Evolutionary conservation across 1,139 yeast species (phyloP).

Genomic region (Tardiomyces blankii): DNA sequence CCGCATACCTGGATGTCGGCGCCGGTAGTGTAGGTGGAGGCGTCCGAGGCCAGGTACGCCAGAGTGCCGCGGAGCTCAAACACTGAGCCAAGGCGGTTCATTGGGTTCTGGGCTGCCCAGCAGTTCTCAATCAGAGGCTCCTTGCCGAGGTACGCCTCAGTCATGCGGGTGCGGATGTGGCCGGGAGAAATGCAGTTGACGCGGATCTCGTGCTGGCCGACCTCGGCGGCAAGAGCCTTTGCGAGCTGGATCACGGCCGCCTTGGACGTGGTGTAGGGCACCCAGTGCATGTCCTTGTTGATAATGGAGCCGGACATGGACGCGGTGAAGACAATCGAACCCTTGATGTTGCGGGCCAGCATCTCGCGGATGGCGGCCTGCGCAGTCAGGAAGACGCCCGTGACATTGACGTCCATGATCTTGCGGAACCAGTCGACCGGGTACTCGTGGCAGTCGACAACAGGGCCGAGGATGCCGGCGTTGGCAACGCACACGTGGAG

Average conservation of each 20-base stretch:
- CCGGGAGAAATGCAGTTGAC: conserved; percentile 50
- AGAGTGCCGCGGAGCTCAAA: conserved; percentile 65
- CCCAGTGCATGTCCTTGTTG: conserved; percentile 44
- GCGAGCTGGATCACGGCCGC: conserved; percentile 48
- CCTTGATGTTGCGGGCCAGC: conserved; percentile 34
- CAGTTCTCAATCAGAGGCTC: conserved; percentile 21
- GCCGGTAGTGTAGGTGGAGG: conserved; percentile 72
- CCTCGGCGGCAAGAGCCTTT: conserved; percentile 38
- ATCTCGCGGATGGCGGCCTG: conserved; percentile 37
- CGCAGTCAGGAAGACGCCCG: conserved; percentile 44
- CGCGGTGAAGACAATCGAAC: conserved; percentile 44
- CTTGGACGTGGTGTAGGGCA: conserved; percentile 48
- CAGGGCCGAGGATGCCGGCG: conserved; percentile 48
- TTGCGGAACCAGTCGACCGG: conserved; percentile 33
- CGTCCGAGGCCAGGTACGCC: conserved; percentile 59
- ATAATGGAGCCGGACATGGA: conserved; percentile 48
- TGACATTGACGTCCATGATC: conserved; percentile 37
- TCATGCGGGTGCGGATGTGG: conserved; percentile 30
- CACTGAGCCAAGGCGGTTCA: conserved; percentile 19
- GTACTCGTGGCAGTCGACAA: conserved; percentile 33
- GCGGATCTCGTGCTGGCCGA: conserved; percentile 32
- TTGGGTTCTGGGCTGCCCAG: conserved; percentile 24
- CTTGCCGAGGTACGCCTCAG: conserved; percentile 15
- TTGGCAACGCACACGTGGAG: conserved; percentile 57
- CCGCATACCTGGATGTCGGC: conserved; percentile 71